Conservation (phyloP, 441 rosid genomes). For the Aquilaria agallochum region DNA sequence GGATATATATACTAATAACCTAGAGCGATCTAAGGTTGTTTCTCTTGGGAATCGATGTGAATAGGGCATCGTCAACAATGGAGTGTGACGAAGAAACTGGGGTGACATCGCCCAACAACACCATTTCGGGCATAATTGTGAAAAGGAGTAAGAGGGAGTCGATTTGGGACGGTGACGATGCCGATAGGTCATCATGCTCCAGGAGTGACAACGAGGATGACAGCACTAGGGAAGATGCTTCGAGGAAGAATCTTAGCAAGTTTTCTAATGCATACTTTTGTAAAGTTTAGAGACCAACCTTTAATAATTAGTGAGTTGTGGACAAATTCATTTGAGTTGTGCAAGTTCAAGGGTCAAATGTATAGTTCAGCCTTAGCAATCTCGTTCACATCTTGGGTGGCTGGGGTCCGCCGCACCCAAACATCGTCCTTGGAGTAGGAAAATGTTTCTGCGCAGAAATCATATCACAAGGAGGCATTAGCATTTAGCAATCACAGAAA, state of each 20-base stretch:
- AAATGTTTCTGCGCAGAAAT: too few species aligned
- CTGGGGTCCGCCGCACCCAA: too few species aligned
- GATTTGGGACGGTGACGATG: conserved; percentile 51
- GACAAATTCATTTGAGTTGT: too few species aligned
- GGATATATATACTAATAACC: too few species aligned
- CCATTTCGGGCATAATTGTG: conserved; percentile 68
- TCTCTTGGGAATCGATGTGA: conserved; percentile 63
- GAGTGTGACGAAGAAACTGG: conserved; percentile 66
- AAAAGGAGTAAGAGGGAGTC: conserved; percentile 63
- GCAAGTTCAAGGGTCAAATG: too few species aligned
- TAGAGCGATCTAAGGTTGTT: conserved; percentile 38
- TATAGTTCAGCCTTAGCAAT: too few species aligned
- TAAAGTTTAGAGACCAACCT: conserved; percentile 70
- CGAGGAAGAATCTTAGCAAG: conserved; percentile 69
- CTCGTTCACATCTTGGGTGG: too few species aligned
- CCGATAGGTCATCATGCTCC: conserved; percentile 58
- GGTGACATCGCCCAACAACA: conserved; percentile 81
- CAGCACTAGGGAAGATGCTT: conserved; percentile 61
- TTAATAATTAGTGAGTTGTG: conserved; percentile 53
- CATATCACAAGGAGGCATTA: too few species aligned
- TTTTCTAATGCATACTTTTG: too few species aligned
- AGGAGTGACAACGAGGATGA: conserved; percentile 72
- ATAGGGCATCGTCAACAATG: conserved; percentile 36
- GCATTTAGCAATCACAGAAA: too few species aligned
- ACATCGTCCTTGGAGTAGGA: too few species aligned